Conservation (phyloP, 306 rosid genomes). For the Nissolia schottii region DNA sequence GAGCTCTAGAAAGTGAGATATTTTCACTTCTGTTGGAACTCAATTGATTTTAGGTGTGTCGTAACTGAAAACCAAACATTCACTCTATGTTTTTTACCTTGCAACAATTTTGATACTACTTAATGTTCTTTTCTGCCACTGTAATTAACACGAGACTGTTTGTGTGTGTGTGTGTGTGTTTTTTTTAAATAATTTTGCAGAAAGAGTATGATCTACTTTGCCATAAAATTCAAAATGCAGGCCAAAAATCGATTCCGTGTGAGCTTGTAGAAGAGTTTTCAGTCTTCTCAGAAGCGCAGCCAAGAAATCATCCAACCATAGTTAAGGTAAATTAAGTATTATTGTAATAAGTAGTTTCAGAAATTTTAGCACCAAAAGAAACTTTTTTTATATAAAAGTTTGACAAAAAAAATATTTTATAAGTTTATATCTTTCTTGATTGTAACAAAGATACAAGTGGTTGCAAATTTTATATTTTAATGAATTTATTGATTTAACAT, state of each 20-base stretch:
- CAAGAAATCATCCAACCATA: constrained; percentile 49
- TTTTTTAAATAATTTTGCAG: constrained; percentile 32
- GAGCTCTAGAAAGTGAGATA: too few relatives aligned
- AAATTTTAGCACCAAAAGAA: not conserved
- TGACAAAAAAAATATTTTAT: not conserved
- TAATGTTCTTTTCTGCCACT: not conserved
- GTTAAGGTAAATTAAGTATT: constrained; percentile 43
- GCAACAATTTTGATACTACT: not conserved
- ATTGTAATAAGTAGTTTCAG: not conserved
- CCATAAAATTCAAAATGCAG: constrained; percentile 39
- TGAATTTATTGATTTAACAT: not conserved
- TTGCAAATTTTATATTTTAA: not conserved
- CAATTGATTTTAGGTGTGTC: too few relatives aligned
- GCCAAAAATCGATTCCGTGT: not conserved
- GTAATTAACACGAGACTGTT: not conserved
- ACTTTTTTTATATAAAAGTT: not conserved
- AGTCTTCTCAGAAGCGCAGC: constrained; percentile 35
- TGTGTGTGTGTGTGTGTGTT: too few relatives aligned
- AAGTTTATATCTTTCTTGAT: not conserved
- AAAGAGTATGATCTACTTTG: constrained; percentile 45
- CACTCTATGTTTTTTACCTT: not conserved
- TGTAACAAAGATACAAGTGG: not conserved
- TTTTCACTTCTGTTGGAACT: too few relatives aligned
- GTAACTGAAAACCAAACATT: too few relatives aligned
- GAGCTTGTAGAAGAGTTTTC: constrained; percentile 29